Evolutionary conservation across 345 rosid species (phyloP).

Genomic region (Diplotaxis tenuifolia): DNA sequence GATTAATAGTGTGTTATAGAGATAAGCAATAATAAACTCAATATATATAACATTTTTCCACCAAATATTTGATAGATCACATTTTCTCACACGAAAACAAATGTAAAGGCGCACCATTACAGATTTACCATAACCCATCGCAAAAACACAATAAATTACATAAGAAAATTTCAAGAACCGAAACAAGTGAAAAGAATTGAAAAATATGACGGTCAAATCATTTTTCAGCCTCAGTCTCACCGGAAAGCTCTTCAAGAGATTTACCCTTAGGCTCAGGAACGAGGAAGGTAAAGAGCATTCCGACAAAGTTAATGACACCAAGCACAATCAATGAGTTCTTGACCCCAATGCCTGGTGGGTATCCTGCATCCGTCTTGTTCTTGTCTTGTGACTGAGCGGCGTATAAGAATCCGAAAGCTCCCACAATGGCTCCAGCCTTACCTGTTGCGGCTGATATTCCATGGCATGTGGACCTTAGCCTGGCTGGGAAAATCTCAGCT

Average conservation of each 20-base stretch:
- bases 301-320: not conserved
- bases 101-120: not conserved
- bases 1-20: not conserved
- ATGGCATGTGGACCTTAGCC: not conserved
- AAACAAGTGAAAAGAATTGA: not conserved
- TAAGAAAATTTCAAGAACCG: not conserved
- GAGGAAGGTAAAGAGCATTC: not conserved
- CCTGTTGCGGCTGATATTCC: not conserved
- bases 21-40: conserved; percentile 11
- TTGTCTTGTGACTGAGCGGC: not conserved
- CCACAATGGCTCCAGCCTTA: not conserved
- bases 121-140: conserved; percentile 5
- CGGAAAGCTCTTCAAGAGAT: not conserved
- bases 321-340: not conserved
- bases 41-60: not conserved
- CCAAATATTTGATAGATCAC: conserved; percentile 11
- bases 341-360: not conserved
- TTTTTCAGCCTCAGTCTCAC: not conserved
- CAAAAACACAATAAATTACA: not conserved
- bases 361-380: not conserved
- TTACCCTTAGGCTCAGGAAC: not conserved
- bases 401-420: not conserved
- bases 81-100: conserved; percentile 11
- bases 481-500: not conserved
- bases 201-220: not conserved